Conservation (phyloP, 2,329 filamentous ascomycete genomes). For the Truncatella angustata region DNA sequence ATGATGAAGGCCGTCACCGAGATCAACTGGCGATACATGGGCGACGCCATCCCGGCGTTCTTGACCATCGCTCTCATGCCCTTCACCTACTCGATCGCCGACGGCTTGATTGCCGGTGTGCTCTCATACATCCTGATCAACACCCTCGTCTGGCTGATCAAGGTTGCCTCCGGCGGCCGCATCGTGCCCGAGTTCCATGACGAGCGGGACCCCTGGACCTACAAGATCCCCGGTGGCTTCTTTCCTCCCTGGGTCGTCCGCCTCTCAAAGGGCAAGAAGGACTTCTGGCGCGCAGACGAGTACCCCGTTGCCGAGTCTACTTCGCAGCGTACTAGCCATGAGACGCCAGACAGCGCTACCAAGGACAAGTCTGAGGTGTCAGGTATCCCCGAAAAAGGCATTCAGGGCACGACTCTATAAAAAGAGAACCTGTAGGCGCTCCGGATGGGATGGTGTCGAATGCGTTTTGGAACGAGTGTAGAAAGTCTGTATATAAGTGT, state of each 20-base stretch:
- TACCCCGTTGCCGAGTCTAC: slow-evolving; percentile 18
- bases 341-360: not conserved
- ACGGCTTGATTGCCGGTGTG: slow-evolving; percentile 81
- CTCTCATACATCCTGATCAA: slow-evolving; percentile 77
- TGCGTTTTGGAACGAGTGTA: not conserved
- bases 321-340: slow-evolving; percentile 10
- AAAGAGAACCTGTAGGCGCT: too few relatives aligned
- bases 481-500: not conserved
- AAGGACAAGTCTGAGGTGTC: slow-evolving; percentile 1
- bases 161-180: slow-evolving; percentile 63
- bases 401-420: not conserved
- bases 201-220: slow-evolving; percentile 78
- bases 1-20: slow-evolving; percentile 77
- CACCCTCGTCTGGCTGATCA: slow-evolving; percentile 65
- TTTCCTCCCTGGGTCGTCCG: slow-evolving; percentile 72
- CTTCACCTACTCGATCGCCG: slow-evolving; percentile 85
- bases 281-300: slow-evolving; percentile 63
- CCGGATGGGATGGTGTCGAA: not conserved
- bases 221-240: slow-evolving; percentile 70
- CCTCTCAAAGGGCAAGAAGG: slow-evolving; percentile 63
- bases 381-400: not conserved
- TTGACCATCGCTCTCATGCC: slow-evolving; percentile 83
- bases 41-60: slow-evolving; percentile 82
- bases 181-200: slow-evolving; percentile 74
- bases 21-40: slow-evolving; percentile 87